phyloP scores from a whole-genome alignment of 495 filamentous ascomycete species.

The Elaphomyces granulatus region DNA sequence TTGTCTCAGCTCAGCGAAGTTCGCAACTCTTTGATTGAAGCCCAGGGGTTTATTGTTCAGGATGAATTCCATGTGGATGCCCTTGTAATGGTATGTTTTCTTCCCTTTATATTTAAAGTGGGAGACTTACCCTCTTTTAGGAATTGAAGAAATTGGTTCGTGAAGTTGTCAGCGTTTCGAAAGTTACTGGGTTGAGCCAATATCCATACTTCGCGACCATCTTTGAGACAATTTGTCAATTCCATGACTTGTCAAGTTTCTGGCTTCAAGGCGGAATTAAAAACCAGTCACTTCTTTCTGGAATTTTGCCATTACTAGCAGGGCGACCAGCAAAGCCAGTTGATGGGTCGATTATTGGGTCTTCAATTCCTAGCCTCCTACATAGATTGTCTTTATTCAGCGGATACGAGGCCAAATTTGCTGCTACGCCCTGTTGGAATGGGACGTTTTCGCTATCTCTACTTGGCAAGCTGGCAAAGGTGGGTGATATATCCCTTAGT shows the following conservation, averaged over 20 bases:
- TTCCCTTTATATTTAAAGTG: too few relatives aligned
- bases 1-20: constrained; percentile 25
- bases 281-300: constrained; percentile 14
- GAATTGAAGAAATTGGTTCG: constrained; percentile 43
- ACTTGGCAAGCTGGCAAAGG: constrained; percentile 38
- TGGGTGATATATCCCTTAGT: constrained; percentile 39
- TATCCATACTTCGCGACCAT: constrained; percentile 39
- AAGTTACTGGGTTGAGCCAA: constrained; percentile 24
- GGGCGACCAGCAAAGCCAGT: constrained; percentile 25
- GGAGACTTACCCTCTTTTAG: constrained; percentile 11
- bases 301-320: constrained; percentile 25
- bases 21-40: constrained; percentile 30
- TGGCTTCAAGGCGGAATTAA: constrained; percentile 6
- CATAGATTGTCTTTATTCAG: constrained; percentile 26
- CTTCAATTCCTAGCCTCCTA: constrained; percentile 21
- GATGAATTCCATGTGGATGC: constrained; percentile 24
- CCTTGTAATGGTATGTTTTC: constrained; percentile 19
- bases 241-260: constrained; percentile 29
- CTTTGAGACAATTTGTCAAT: constrained; percentile 56
- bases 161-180: constrained; percentile 33
- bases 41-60: constrained; percentile 26
- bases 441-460: constrained; percentile 41
- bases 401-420: constrained; percentile 15
- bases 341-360: constrained; percentile 20
- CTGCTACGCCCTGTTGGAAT: constrained; percentile 29